A percentile compares a stretch with the other conserved stretches of the same genome.
phyloP scores from a whole-genome alignment of 768 basidiomycete genomes.

The Porphyrellus cyaneotinctus region DNA sequence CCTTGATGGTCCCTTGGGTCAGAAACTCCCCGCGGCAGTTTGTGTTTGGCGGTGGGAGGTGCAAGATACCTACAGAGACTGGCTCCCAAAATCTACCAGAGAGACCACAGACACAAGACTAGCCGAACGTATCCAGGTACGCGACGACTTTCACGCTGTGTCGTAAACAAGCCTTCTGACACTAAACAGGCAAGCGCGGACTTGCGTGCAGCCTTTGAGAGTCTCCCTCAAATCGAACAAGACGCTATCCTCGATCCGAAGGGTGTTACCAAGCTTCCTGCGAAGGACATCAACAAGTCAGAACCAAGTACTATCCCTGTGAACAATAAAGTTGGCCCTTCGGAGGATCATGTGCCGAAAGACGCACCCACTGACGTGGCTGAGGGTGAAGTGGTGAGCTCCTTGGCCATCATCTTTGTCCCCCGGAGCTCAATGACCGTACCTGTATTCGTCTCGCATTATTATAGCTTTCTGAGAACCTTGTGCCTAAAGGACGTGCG shows the following conservation, averaged over 20 bases:
- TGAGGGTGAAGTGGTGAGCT: constrained; percentile 40
- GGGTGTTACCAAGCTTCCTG: constrained; percentile 32
- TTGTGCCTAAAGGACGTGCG: constrained; percentile 34
- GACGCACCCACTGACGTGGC: constrained; percentile 27
- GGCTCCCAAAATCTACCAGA: constrained; percentile 62
- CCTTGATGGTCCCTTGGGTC: constrained; percentile 47
- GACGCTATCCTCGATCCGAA: constrained; percentile 54
- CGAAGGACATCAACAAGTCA: constrained; percentile 33
- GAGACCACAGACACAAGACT: constrained; percentile 60
- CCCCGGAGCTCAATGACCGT: background rate
- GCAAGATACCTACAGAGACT: constrained; percentile 49
- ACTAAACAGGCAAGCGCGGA: constrained; percentile 52
- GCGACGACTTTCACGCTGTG: constrained; percentile 14
- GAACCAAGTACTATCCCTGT: constrained; percentile 3
- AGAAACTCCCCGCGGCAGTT: constrained; percentile 57
- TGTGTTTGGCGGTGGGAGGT: constrained; percentile 89
- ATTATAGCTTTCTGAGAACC: constrained; percentile 22
- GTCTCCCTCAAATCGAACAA: constrained; percentile 54
- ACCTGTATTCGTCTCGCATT: background rate
- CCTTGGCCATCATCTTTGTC: background rate
- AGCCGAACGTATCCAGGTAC: constrained; percentile 63
- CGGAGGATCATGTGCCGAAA: constrained; percentile 29
- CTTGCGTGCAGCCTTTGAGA: constrained; percentile 50
- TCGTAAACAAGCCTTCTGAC: constrained; percentile 1
- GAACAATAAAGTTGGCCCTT: background rate